phyloP scores from a whole-genome alignment of 148 eudicot species.

The Chenopodium album region DNA sequence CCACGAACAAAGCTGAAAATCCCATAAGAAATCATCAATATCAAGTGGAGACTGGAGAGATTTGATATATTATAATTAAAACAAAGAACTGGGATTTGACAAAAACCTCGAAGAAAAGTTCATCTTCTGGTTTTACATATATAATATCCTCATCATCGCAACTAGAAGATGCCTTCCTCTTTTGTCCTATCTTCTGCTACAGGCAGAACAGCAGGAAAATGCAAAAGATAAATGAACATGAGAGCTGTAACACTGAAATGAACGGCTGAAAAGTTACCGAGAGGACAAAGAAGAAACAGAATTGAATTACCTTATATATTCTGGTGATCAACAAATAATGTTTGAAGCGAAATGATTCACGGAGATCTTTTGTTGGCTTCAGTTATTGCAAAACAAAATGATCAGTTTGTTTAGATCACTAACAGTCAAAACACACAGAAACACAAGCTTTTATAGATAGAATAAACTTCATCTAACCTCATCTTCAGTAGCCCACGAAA shows the following conservation, averaged over 20 bases:
- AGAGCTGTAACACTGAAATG: neutral
- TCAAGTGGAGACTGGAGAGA: neutral
- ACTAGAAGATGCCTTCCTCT: conserved; percentile 34
- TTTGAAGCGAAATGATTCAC: conserved; percentile 63
- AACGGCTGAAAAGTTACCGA: neutral
- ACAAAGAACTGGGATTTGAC: neutral
- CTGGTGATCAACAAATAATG: conserved; percentile 56
- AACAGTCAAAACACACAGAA: neutral
- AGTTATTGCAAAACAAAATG: conserved; percentile 21
- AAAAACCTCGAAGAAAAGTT: conserved; percentile 67
- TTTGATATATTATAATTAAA: neutral
- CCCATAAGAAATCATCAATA: conserved; percentile 23
- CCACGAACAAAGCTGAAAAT: conserved; percentile 78
- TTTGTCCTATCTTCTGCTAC: conserved; percentile 52
- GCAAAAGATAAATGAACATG: neutral
- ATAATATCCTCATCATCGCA: conserved; percentile 58
- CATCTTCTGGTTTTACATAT: conserved; percentile 80
- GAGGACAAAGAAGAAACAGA: neutral
- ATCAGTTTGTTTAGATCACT: neutral
- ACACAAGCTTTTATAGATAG: neutral
- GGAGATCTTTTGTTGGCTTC: conserved; percentile 79
- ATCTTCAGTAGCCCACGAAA: conserved; percentile 87
- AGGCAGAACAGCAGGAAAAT: conserved; percentile 6
- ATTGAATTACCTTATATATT: conserved; percentile 68
- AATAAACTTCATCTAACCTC: conserved; percentile 57